Conservation (phyloP, 2,329 filamentous ascomycete species). For the Xylariaceae sp. region DNA sequence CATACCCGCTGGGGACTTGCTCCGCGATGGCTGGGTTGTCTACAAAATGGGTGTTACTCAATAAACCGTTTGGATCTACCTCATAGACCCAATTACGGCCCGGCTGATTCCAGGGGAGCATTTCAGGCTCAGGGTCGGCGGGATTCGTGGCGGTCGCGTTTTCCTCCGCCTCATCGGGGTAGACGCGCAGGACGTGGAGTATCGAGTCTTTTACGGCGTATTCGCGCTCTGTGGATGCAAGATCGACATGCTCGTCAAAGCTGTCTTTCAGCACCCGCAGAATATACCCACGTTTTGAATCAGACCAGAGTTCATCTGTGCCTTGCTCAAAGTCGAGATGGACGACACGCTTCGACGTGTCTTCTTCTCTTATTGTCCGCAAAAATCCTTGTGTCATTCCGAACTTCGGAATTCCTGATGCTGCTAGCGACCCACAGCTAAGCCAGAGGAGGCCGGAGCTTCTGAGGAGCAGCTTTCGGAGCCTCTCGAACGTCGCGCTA, state of each 20-base stretch:
- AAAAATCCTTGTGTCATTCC: conserved; percentile 15
- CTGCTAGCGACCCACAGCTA: conserved; percentile 11
- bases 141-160: neutral
- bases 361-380: conserved; percentile 15
- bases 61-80: neutral
- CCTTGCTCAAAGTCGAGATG: conserved; percentile 20
- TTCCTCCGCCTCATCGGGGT: neutral
- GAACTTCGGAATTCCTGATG: conserved; percentile 1
- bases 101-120: neutral
- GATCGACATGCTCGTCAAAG: neutral
- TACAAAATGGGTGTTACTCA: neutral
- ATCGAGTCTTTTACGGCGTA: neutral
- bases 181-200: neutral
- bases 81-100: too few relatives aligned
- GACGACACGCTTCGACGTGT: conserved; percentile 15
- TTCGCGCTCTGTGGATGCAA: neutral
- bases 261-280: neutral
- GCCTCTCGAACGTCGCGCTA: neutral
- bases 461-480: neutral
- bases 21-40: neutral
- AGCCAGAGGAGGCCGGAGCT: neutral
- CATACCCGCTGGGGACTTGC: neutral
- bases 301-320: neutral
- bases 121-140: neutral
- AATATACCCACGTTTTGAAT: neutral